Base-by-base conservation (phyloP, 78 protist species). In the Carpediemonas membranifera region DNA sequence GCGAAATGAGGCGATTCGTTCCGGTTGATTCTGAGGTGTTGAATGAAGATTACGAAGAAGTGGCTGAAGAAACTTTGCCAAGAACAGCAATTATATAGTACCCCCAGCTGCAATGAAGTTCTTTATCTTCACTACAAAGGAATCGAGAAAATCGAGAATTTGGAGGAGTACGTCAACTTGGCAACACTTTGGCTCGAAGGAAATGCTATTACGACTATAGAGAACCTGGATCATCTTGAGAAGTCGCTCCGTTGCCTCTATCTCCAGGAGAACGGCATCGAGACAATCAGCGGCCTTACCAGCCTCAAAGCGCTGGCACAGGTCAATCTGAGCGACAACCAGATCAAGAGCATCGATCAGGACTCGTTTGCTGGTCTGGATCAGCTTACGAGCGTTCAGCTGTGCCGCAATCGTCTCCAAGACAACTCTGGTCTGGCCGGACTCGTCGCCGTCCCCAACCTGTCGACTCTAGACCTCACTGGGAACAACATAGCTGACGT, bases 131-230 rank as follows among this genome's bases (percentile, higher is more conserved):
- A 85, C 64, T 80, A 21, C 79, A 68, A 69, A 37, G 71, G 76
- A 18, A 53, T 68, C 15, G 9, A 9, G 24, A 25, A 25, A 25
- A 1, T 68, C 24, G 28, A 34, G 25, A 50, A 50, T 3, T 35
- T 84, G 21, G 83, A 74, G 34, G 78, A 65, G 72, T 85, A 66
- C 71, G 67, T 74, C 24, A 80, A 77, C 25, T 35, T 77, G 43
- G 0, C n/a, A 27, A 74, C 82, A 5, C 53, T 85, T 0, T 85
- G 90, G 90, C 81, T 85, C 24, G 90, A 85, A 36, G 74, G 81
- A 44, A 85, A 85, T 64, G 75, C 68, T 54, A n/a, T 85, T 61
- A 0, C 27, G n/a, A 11, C 16, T 53, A 70, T 85, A 15, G 78
- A 71, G 31, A 71, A 73, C 43, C 72, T 80, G 57, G 2, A 14